Percentiles rank a stretch among this genome's conserved stretches.
These are phyloP conservation scores for Ustilago sp. DNA, from an alignment of 1,284 basidiomycete genomes.

Conservation along the genomic window DNA sequence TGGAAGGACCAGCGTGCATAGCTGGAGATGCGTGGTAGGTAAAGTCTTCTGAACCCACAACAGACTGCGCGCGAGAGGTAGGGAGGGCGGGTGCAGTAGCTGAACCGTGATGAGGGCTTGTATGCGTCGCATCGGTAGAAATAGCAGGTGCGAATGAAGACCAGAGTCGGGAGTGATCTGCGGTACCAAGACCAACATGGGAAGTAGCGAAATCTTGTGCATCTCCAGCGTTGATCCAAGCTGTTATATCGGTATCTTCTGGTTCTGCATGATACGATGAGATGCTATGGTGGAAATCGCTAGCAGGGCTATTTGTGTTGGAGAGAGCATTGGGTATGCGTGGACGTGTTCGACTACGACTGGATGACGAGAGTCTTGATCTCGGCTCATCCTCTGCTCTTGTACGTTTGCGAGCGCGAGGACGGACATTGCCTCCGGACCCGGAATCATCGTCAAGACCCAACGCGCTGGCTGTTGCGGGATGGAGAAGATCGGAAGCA, in stretches of 20 bases:
- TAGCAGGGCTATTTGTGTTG: conserved; percentile 42
- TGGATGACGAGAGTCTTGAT: conserved; percentile 45
- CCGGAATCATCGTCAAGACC: conserved; percentile 50
- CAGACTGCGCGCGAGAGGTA: conserved; percentile 34
- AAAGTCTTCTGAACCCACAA: conserved; percentile 41
- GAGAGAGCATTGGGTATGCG: conserved; percentile 43
- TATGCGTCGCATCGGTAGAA: conserved; percentile 19
- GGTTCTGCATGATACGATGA: conserved; percentile 45
- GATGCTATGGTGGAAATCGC: conserved; percentile 50
- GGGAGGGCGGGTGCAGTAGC: conserved; percentile 20
- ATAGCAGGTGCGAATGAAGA: conserved; percentile 46
- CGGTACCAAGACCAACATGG: conserved; percentile 10
- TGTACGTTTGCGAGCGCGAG: conserved; percentile 44
- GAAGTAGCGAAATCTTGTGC: conserved; percentile 36
- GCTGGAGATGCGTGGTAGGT: conserved; percentile 29
- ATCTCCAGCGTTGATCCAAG: conserved; percentile 55
- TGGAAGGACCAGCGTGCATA: conserved; percentile 28
- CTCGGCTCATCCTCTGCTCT: conserved; percentile 45
- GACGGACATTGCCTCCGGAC: conserved; percentile 47
- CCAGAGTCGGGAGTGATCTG: conserved; percentile 49
- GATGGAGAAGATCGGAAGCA: conserved; percentile 41
- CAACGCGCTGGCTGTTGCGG: conserved; percentile 41
- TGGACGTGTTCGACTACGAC: conserved; percentile 43
- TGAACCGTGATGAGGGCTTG: conserved; percentile 37
- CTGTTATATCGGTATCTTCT: conserved; percentile 53